Evolutionary conservation across 2,329 filamentous ascomycete genomes (phyloP), one percentile per base, ranked within the genome.

Genomic region (Fonsecaea erecta): DNA sequence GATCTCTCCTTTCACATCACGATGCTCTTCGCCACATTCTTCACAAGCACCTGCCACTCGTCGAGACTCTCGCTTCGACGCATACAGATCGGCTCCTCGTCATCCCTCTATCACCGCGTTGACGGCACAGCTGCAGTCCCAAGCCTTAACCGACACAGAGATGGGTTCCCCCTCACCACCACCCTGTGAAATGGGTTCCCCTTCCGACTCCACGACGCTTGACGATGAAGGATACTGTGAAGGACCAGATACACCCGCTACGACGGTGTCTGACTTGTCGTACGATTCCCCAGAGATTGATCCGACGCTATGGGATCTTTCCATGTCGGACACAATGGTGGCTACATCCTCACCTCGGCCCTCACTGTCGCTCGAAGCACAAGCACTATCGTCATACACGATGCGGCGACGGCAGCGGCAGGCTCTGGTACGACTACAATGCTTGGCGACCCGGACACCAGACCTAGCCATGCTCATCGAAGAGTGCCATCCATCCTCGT

Each of bases 401-500:
- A 57, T 69, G 63, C 68, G 70, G 35, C 61, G 69, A 37, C 61
- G 67, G 24, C 67, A 73, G 55, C 66, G 71, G 26, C 61, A 73
- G 65, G 70, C 69, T 37, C 60, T 74, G 14, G 63, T 72, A 12
- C 64, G 71, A 40, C 57, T 73, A 56, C 71, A 73, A 66, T 73
- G 71, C 57, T 43, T 73, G 1, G 70, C 68, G 2, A 62, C 68
- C 14, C 60, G 69, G 9, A 63, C 70, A 30, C 70, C 71, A 11
- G 69, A 73, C 60, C 58, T 73, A 11, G 71, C 71, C 21, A 73
- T 73, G 71, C 67, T 73, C 16, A 68, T 73, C 56, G 71, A 73
- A 63, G 71, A 73, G 40, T 71, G 70, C 58, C 71, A 73, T 37
- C 71, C 71, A 14, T 71, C 69, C 57, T 73, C 71, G 16, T 46